A percentile compares a stretch with the other conserved stretches of the same genome.
phyloP scores from a whole-genome alignment of 176 grass and related monocot genomes.

The Triticum dicoccoides region DNA sequence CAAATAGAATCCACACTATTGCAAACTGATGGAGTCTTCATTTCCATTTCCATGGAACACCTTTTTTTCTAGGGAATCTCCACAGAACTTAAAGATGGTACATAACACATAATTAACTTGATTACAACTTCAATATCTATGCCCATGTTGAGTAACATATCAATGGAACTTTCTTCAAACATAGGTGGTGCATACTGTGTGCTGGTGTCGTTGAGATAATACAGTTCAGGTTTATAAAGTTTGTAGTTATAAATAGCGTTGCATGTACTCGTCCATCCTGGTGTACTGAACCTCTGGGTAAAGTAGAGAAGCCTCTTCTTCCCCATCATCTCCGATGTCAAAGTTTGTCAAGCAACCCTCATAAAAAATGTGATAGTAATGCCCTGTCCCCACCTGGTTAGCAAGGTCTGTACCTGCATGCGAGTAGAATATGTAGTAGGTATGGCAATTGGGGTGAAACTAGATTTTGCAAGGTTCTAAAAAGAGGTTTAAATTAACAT shows the following conservation, averaged over 20 bases:
- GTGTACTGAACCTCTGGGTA: conserved; percentile 59
- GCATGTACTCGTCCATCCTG: conserved; percentile 36
- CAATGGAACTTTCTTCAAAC: neutral
- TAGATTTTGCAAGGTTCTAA: no score
- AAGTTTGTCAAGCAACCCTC: conserved; percentile 61
- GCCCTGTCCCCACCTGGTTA: conserved; percentile 25
- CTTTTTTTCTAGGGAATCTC: neutral
- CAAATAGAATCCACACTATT: neutral
- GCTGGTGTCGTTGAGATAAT: neutral
- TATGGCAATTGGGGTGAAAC: neutral
- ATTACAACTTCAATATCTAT: neutral
- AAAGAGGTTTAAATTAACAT: no score
- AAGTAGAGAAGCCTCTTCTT: conserved; percentile 42
- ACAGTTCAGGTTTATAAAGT: neutral
- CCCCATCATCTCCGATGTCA: conserved; percentile 37
- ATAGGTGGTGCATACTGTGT: neutral
- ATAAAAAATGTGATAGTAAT: conserved; percentile 65
- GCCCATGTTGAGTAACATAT: neutral
- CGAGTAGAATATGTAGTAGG: neutral
- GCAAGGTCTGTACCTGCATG: conserved; percentile 15
- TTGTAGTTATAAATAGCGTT: conserved; percentile 22
- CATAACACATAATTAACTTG: neutral
- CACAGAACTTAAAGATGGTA: neutral
- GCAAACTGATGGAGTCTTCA: neutral
- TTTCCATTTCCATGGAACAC: neutral